Conservation (phyloP, 2,329 filamentous ascomycete species). For the Diplodia mutila region DNA sequence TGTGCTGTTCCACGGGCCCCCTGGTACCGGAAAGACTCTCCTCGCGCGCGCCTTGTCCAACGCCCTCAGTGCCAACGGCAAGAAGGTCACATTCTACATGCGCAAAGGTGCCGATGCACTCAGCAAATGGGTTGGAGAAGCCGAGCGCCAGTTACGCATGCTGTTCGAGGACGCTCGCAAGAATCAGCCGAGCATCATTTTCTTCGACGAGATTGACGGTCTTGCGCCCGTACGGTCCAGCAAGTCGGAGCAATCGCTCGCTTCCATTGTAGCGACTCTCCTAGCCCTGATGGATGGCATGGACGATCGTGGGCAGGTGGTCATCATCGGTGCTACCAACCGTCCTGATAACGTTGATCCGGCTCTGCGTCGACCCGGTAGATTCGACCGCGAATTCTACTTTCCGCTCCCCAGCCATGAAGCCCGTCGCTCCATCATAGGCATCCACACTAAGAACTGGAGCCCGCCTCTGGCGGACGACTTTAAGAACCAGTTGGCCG, state of each 20-base stretch:
- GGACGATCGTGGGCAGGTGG: slow-evolving; percentile 97
- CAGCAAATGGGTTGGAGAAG: slow-evolving; percentile 99
- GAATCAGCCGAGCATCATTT: slow-evolving; percentile 98
- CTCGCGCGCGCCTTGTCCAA: slow-evolving; percentile 90
- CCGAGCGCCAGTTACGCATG: slow-evolving; percentile 89
- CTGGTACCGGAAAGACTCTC: slow-evolving; percentile 97
- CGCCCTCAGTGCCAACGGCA: slow-evolving; percentile 83
- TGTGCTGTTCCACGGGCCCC: slow-evolving; percentile 94
- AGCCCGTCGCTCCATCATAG: slow-evolving; percentile 81
- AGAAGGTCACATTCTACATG: slow-evolving; percentile 99
- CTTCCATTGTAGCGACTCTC: slow-evolving; percentile 94
- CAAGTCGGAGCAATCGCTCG: slow-evolving; percentile 98
- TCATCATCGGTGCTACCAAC: slow-evolving; percentile 98
- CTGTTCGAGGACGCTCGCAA: slow-evolving; percentile 95
- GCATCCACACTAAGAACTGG: slow-evolving; percentile 96
- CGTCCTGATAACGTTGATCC: slow-evolving; percentile 95
- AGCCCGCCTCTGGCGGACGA: slow-evolving; percentile 70
- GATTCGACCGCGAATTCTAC: slow-evolving; percentile 97
- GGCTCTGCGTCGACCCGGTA: slow-evolving; percentile 87
- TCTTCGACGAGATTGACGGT: slow-evolving; percentile 98
- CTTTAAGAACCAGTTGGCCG: slow-evolving; percentile 83
- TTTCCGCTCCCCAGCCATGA: slow-evolving; percentile 87
- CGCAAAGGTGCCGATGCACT: slow-evolving; percentile 96
- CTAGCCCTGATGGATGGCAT: slow-evolving; percentile 95
- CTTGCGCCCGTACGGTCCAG: slow-evolving; percentile 93